Evolutionary conservation across 768 basidiomycete genomes (phyloP).

Genomic region (Rubroboletus pulcherrimus): DNA sequence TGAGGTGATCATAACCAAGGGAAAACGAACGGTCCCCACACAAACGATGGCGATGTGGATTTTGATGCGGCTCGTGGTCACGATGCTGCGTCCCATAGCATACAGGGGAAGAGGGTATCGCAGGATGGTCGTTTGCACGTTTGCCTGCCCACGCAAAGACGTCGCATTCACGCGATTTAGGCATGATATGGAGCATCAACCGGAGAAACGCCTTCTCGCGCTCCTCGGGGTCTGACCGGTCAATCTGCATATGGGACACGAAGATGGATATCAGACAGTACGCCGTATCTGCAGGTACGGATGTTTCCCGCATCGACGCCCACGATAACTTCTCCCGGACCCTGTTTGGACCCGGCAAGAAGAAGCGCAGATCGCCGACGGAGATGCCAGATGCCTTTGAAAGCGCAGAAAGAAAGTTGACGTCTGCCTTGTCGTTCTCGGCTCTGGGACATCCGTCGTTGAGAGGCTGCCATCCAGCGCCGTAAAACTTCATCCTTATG

Average conservation of each 20-base stretch:
- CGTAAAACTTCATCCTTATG: conserved; percentile 2
- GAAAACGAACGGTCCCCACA: conserved; percentile 2
- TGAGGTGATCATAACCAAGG: conserved; percentile 3
- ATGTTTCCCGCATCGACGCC: neutral
- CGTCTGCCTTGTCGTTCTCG: conserved; percentile 7
- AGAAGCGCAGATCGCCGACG: neutral
- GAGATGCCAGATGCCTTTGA: conserved; percentile 7
- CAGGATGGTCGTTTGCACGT: neutral
- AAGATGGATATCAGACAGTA: conserved; percentile 5
- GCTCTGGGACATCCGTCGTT: neutral
- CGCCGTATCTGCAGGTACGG: neutral
- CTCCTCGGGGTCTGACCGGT: neutral
- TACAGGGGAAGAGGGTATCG: conserved; percentile 4
- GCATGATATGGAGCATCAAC: conserved; percentile 4
- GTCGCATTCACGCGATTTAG: neutral
- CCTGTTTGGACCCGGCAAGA: neutral
- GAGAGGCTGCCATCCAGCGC: conserved; percentile 5
- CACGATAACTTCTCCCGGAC: conserved; percentile 5
- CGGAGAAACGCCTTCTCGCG: conserved; percentile 1
- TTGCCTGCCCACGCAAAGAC: conserved; percentile 5
- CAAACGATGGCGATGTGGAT: neutral
- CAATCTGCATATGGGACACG: neutral
- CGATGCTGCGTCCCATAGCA: neutral
- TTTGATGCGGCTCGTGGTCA: neutral
- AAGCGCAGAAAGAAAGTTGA: neutral